phyloP scores from a whole-genome alignment of 2,329 filamentous ascomycete genomes.

The Xylaria sp. region DNA sequence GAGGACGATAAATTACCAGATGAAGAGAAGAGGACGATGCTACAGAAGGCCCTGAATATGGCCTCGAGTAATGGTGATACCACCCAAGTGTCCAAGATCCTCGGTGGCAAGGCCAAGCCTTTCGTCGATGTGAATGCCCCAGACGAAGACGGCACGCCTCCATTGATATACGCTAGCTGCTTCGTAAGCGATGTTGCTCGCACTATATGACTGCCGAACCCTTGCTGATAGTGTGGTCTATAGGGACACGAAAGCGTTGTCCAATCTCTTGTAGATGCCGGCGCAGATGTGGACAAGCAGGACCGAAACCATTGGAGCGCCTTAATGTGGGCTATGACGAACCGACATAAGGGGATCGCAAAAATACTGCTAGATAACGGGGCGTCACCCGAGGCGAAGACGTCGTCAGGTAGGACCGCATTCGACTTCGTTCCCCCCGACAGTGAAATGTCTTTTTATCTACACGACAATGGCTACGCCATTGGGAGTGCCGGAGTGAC shows the following conservation, averaged over 20 bases:
- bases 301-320: conserved; percentile 97
- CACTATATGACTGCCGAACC: not conserved
- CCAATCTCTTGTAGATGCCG: conserved; percentile 79
- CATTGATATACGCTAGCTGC: conserved; percentile 95
- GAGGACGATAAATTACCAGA: conserved; percentile 74
- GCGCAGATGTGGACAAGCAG: conserved; percentile 88
- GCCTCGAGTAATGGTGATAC: conserved; percentile 96
- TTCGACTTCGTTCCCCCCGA: conserved; percentile 95
- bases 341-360: conserved; percentile 93
- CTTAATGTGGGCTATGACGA: conserved; percentile 99
- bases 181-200: conserved; percentile 67
- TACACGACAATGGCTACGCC: conserved; percentile 91
- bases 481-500: conserved; percentile 79
- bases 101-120: conserved; percentile 73
- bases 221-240: conserved; percentile 13
- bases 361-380: conserved; percentile 91
- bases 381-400: conserved; percentile 94
- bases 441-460: conserved; percentile 94
- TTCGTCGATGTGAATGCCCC: conserved; percentile 85
- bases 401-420: conserved; percentile 88
- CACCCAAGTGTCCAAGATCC: conserved; percentile 75
- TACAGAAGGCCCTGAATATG: conserved; percentile 92
- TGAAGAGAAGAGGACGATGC: conserved; percentile 75
- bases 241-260: conserved; percentile 91
- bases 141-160: conserved; percentile 95